These are phyloP conservation scores for Raffaelea ambrosiae DNA, from an alignment of 2,329 filamentous ascomycete genomes.

Conservation along the genomic window DNA sequence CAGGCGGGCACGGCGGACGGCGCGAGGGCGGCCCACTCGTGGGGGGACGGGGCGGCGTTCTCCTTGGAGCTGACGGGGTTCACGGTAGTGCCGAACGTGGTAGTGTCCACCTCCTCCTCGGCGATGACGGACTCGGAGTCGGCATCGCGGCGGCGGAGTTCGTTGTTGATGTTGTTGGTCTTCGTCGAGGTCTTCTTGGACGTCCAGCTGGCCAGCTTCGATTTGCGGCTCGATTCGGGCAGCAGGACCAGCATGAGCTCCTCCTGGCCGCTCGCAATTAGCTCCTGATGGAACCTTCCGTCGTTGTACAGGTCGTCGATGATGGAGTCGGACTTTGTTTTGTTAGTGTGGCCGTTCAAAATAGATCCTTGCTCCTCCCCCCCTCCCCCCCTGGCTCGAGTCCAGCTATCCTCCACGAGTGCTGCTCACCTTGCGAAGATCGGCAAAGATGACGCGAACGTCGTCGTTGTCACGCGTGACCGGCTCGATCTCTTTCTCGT, in stretches of 20 bases:
- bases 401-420: too few species aligned
- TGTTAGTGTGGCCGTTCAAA: too few species aligned
- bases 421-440: too few species aligned
- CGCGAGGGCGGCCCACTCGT: conserved; percentile 20
- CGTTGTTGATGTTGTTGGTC: background rate
- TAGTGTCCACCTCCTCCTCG: conserved; percentile 13
- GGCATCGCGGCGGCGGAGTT: conserved; percentile 36
- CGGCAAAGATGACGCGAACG: too few species aligned
- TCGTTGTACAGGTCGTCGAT: conserved; percentile 28
- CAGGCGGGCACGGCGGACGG: conserved; percentile 55
- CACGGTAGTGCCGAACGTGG: background rate
- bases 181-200: conserved; percentile 17
- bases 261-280: conserved; percentile 36
- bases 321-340: conserved; percentile 9
- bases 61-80: conserved; percentile 9
- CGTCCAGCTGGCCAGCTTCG: conserved; percentile 31
- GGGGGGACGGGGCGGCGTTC: conserved; percentile 7
- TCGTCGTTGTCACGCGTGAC: conserved; percentile 10
- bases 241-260: conserved; percentile 50
- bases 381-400: too few species aligned
- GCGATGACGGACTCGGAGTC: conserved; percentile 35
- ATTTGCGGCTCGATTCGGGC: conserved; percentile 32
- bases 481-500: conserved; percentile 30
- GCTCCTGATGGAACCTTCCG: background rate
- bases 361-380: too few species aligned